phyloP scores from a whole-genome alignment of 192 early-diverging fungal genomes.

The Coemansia javaensis region DNA sequence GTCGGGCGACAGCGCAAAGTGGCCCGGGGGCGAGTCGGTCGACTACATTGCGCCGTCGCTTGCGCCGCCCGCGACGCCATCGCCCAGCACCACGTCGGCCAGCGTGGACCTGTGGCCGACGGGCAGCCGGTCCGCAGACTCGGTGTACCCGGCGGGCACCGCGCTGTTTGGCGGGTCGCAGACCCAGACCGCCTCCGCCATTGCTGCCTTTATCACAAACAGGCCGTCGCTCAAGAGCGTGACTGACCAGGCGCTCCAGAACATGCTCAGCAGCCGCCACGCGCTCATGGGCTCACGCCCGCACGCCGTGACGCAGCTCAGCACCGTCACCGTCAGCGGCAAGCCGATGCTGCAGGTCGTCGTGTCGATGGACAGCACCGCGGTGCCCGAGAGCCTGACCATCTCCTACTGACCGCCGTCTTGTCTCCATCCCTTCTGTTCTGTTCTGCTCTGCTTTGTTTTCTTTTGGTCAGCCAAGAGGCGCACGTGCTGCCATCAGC shows the following conservation, averaged over 20 bases:
- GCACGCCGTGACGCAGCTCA: slow-evolving; percentile 18
- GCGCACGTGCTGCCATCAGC: no score
- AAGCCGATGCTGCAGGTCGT: slow-evolving; percentile 39
- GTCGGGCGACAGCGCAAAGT: slow-evolving; percentile 8
- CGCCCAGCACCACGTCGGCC: not conserved
- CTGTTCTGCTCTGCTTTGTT: no score
- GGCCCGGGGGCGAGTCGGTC: slow-evolving; percentile 4
- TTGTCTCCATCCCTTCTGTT: no score
- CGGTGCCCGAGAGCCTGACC: slow-evolving; percentile 16
- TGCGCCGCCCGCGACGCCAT: slow-evolving; percentile 3
- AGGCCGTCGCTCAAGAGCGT: slow-evolving; percentile 30
- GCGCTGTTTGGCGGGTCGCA: slow-evolving; percentile 12
- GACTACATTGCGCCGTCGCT: slow-evolving; percentile 31
- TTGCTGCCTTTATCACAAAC: slow-evolving; percentile 16
- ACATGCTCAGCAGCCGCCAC: slow-evolving; percentile 5
- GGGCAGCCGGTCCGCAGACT: not conserved
- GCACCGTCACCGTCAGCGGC: slow-evolving; percentile 23
- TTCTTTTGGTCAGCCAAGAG: slow-evolving; percentile 14
- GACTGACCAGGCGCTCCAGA: slow-evolving; percentile 10
- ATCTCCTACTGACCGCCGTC: slow-evolving; percentile 7
- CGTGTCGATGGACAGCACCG: slow-evolving; percentile 21
- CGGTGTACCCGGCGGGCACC: slow-evolving; percentile 26
- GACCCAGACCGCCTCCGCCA: not conserved
- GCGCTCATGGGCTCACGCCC: not conserved
- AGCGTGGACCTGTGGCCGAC: slow-evolving; percentile 14